Conservation (phyloP, 1,284 basidiomycete genomes). For the Melampsora americana region DNA sequence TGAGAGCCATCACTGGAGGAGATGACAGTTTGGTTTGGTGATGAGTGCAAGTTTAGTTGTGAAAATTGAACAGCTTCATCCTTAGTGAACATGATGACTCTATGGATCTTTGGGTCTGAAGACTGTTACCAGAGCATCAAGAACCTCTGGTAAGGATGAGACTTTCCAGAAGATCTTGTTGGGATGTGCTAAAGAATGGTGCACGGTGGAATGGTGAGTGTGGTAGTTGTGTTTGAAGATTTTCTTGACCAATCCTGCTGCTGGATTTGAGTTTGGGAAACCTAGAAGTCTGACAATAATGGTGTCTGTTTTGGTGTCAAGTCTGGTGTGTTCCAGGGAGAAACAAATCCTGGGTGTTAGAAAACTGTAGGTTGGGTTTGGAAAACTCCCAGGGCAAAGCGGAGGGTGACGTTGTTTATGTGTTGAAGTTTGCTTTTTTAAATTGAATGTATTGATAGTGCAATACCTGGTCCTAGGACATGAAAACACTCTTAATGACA, state of each 20-base stretch:
- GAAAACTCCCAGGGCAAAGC: background rate
- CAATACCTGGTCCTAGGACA: no score
- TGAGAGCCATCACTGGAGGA: background rate
- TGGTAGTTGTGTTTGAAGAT: background rate
- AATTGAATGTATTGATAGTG: no score
- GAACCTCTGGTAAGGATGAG: background rate
- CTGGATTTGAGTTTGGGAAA: background rate
- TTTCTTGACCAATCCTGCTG: background rate
- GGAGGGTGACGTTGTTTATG: background rate
- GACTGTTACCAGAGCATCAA: background rate
- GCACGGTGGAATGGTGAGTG: background rate
- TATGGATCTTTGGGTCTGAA: no score
- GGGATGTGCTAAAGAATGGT: background rate
- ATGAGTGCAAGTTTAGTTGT: background rate
- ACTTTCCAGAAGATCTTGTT: background rate
- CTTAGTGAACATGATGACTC: background rate
- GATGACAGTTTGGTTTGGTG: background rate
- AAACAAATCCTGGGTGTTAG: background rate
- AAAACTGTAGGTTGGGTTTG: background rate
- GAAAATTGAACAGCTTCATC: background rate
- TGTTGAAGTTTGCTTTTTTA: background rate
- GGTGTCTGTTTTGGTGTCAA: background rate
- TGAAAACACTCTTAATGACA: no score
- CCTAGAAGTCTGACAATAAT: background rate
- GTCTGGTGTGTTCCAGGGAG: background rate